These are phyloP conservation scores for Cercospora janseana DNA, from an alignment of 2,329 filamentous ascomycete species.

Conservation along the genomic window DNA sequence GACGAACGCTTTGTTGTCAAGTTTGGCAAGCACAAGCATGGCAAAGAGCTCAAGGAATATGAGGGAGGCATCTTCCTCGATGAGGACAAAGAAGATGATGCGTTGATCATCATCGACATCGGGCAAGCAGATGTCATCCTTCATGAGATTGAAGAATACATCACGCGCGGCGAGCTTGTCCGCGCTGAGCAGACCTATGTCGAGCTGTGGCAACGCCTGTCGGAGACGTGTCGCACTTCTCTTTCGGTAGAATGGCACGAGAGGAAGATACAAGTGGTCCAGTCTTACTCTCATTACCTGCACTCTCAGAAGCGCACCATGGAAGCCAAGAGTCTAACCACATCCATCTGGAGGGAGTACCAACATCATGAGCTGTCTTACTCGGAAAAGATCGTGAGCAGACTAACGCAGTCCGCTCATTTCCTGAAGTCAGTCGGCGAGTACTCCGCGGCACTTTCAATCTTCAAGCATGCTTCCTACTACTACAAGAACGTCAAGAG, in stretches of 20 bases:
- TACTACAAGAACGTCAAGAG: conserved; percentile 42
- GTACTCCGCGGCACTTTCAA: conserved; percentile 46
- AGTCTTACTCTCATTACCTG: conserved; percentile 51
- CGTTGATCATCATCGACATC: conserved; percentile 36
- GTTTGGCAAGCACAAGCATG: conserved; percentile 29
- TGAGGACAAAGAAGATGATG: conserved; percentile 43
- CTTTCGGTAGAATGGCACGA: conserved; percentile 49
- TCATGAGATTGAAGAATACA: conserved; percentile 41
- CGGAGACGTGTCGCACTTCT: conserved; percentile 46
- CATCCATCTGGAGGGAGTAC: conserved; percentile 52
- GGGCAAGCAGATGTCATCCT: conserved; percentile 40
- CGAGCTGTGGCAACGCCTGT: conserved; percentile 53
- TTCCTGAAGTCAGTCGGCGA: conserved; percentile 50
- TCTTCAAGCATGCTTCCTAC: conserved; percentile 44
- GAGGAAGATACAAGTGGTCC: conserved; percentile 48
- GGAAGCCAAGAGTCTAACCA: conserved; percentile 49
- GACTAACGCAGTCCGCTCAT: conserved; percentile 44
- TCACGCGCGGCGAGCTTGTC: conserved; percentile 32
- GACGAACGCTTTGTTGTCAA: conserved; percentile 27
- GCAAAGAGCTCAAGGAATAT: conserved; percentile 33
- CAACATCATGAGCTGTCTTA: conserved; percentile 41
- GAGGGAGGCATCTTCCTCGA: conserved; percentile 41
- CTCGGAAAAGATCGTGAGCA: conserved; percentile 29
- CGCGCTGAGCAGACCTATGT: conserved; percentile 50
- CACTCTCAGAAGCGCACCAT: conserved; percentile 45